Evolutionary conservation across 2,329 filamentous ascomycete genomes (phyloP), one percentile per base, ranked within the genome.

Genomic region (Penicillium corylophilum): DNA sequence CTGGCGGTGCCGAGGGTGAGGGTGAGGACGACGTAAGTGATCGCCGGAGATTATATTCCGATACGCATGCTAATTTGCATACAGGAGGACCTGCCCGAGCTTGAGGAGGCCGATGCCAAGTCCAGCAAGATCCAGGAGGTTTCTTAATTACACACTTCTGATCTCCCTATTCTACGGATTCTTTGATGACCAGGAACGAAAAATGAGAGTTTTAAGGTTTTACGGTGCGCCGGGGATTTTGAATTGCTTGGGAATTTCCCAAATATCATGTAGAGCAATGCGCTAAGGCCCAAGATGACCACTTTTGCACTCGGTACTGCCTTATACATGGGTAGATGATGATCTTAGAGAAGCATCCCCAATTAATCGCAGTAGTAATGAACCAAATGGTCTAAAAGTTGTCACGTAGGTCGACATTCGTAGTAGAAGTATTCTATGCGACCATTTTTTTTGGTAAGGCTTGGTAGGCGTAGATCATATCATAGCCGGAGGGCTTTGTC

Each of bases 61-160:
- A 38, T 5, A 4, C 35, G 18, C 16, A 13, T 12, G 18, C 35
- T 38, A 38, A 38, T 13, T 12, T 18, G 10, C 16, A 13, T 10
- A 42, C 87, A 90, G 46, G 88, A 90, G 4, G 90, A 93, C n/a
- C 91, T 95, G 85, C 90, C 91, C 51, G 84, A 83, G 62, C 84
- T 95, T 38, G 75, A 70, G 64, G 71, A 67, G 56, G 64, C 53
- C 36, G 74, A 77, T 50, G 71, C 71, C 54, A 71, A 72, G 62
- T 61, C 67, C 36, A 22, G 61, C 48, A 72, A 72, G 64, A 69
- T 72, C 51, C 63, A 72, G 60, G 70, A 72, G 61, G 53, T 71
- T 42, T 62, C 64, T 49, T 71, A 70, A 62, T 20, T 20, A 20
- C 20, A 20, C 59, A 49, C 22, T 36, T 51, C 42, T 47, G 28